Percentiles rank a stretch among this genome's conserved stretches.
phyloP scores from a whole-genome alignment of 805 yeast genomes.

The Cyberlindnera xishuangbannaensis region DNA sequence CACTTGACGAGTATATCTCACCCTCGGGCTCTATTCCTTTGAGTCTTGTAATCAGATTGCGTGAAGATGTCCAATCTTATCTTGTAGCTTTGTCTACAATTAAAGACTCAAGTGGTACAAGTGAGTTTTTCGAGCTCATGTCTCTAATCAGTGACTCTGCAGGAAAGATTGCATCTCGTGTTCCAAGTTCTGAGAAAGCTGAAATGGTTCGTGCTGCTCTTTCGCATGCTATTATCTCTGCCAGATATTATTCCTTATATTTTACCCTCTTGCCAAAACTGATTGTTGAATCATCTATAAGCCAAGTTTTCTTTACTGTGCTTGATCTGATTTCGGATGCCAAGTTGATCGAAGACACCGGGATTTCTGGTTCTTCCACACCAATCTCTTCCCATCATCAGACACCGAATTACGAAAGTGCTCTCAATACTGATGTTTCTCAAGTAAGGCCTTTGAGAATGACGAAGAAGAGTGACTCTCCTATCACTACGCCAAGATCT shows the following conservation, averaged over 20 bases:
- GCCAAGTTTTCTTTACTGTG: conserved; percentile 63
- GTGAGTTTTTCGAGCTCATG: conserved; percentile 44
- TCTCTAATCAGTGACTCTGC: conserved; percentile 41
- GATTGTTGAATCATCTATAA: conserved; percentile 67
- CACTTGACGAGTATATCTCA: conserved; percentile 28
- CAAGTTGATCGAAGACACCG: conserved; percentile 32
- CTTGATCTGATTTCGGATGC: conserved; percentile 55
- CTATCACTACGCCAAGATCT: conserved; percentile 8
- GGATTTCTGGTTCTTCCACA: background rate
- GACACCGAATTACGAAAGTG: background rate
- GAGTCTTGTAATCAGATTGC: conserved; percentile 38
- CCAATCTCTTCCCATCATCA: conserved; percentile 3
- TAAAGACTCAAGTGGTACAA: conserved; percentile 11
- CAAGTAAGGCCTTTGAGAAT: conserved; percentile 68
- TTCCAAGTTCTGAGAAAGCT: conserved; percentile 35
- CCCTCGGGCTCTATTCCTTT: conserved; percentile 42
- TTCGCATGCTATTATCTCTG: conserved; percentile 68
- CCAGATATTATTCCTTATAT: conserved; percentile 67
- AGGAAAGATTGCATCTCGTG: conserved; percentile 24
- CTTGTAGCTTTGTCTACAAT: conserved; percentile 1
- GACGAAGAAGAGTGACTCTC: conserved; percentile 43
- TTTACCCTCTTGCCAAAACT: conserved; percentile 60
- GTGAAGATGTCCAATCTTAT: conserved; percentile 24
- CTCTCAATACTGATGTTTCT: conserved; percentile 23
- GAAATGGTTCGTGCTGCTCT: conserved; percentile 56